Base-by-base conservation (phyloP, 495 filamentous ascomycete species). In the Tuber borchii region DNA sequence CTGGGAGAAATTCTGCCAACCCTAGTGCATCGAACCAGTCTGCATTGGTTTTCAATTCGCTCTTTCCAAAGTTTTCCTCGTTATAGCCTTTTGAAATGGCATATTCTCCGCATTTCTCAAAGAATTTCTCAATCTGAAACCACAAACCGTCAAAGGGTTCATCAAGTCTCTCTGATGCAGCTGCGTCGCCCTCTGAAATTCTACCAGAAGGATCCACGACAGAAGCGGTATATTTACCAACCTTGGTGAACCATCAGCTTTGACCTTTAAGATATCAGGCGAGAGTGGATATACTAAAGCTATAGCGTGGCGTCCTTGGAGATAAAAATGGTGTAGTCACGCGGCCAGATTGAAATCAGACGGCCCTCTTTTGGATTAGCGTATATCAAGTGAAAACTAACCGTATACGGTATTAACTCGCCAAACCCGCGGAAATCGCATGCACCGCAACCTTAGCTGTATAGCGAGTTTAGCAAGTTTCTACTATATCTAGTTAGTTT, bases 191-290 rank as follows among this genome's bases (percentile, higher is more conserved):
- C 68, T 88, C 90, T 42, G 88, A 87, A 40, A 91, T 85, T 71
- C 95, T 87, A 48, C 89, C 95, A 2, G 91, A 92, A 10, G 95
- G 95, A 80, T 99, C 95, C 34, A 96, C 95, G 37, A 99, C 87
- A 79, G 90, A 90, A 51, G 90, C 91, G 0, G 95, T 99, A 12
- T 93, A 89, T 74, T 93, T 93, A 42, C 95, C 95, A 76, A 97
- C 84, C 90, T 91, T 31, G 1, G 19, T 10, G 26, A 12, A 61
- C 2, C 2, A 31, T 61, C n/a, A 61, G 51, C n/a, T n/a, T 3
- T 61, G n/a, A n/a, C 14, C 0, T 9, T 26, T 26, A 26, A n/a
- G 26, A 61, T 26, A 17, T 12, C 2, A 1, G 26, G 9, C 22
- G n/a, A 40, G 14, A 70, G 34, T 45, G 19, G 31, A 85, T 86